Conservation (phyloP, 768 basidiomycete species). For the Rossbeevera mucosa region DNA sequence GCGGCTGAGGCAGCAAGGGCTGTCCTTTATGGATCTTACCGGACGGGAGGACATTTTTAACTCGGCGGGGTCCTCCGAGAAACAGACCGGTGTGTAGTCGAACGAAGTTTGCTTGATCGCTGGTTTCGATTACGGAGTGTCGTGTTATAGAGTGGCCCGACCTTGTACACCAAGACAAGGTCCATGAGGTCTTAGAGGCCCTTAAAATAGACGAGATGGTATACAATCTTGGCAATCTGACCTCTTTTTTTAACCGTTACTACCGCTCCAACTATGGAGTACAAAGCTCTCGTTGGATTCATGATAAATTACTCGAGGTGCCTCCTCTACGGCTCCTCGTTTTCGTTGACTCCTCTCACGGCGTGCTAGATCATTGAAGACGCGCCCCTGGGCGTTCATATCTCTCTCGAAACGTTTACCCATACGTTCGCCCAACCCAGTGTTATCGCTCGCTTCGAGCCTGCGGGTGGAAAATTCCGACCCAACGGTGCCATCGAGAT, state of each 20-base stretch:
- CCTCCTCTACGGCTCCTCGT: background rate
- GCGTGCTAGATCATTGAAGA: constrained; percentile 6
- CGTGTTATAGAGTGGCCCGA: constrained; percentile 13
- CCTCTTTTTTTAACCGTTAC: constrained; percentile 35
- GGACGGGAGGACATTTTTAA: background rate
- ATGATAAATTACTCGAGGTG: constrained; percentile 19
- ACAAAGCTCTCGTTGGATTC: constrained; percentile 38
- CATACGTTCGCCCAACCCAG: constrained; percentile 21
- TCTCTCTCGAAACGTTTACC: constrained; percentile 21
- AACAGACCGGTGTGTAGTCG: background rate
- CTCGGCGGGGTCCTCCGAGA: background rate
- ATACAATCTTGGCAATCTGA: constrained; percentile 32
- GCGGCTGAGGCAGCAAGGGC: constrained; percentile 8
- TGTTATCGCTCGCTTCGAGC: constrained; percentile 26
- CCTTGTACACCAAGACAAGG: constrained; percentile 11
- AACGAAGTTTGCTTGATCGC: background rate
- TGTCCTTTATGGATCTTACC: constrained; percentile 14
- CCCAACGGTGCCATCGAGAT: constrained; percentile 8
- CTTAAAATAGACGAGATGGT: constrained; percentile 30
- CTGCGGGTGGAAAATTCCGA: constrained; percentile 4
- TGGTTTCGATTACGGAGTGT: background rate
- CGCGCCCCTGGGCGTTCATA: constrained; percentile 10
- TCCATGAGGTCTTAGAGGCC: constrained; percentile 1
- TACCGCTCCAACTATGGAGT: constrained; percentile 33
- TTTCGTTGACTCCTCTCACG: background rate